Base-by-base conservation (phyloP, 1,284 basidiomycete species). In the Phaffia rhodozyma region DNA sequence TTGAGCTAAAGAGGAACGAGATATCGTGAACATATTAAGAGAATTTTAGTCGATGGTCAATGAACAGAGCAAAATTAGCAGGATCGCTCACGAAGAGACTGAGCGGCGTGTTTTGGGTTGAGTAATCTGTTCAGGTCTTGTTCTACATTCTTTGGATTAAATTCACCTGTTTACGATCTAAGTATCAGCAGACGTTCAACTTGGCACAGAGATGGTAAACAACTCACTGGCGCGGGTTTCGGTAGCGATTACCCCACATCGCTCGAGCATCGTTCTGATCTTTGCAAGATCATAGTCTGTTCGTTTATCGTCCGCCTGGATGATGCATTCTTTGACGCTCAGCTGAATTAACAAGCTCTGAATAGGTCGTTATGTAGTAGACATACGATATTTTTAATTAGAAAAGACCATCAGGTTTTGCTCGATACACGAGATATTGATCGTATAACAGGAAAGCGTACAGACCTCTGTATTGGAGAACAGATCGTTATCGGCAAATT, bases 331-430 rank as follows among this genome's bases (percentile, higher is more conserved):
- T 74, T 98, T 98, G 54, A 93, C 91, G 2, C 91, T 93, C 1
- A 98, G 83, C 75, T 98, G 96, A 67, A 98, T 97, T 56, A 97
- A 79, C 20, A 98, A 82, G 3, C 91, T 93, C 89, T 96, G 71
- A 32, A 55, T 21, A 49, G 67, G 18, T 58, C 29, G 25, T 30
- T 61, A 23, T 25, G 23, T 34, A 48, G 38, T 9, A 27, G 25
- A 61, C 54, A 60, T 20, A 38, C 30, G 55, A 52, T 48, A n/a
- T 50, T 52, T 43, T 7, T 43, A 7, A 16, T 43, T 2, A 2
- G 30, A 55, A 25, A 48, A 25, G 30, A 52, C 11, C 25, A 34
- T 18, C 5, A 52, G 60, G 5, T 32, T 38, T 47, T 55, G 20
- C 30, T 29, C 13, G 43, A 51, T 32, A 21, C 23, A 52, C 30